Evolutionary conservation across 2,329 filamentous ascomycete species (phyloP).

Genomic region (Scedosporium dehoogii): DNA sequence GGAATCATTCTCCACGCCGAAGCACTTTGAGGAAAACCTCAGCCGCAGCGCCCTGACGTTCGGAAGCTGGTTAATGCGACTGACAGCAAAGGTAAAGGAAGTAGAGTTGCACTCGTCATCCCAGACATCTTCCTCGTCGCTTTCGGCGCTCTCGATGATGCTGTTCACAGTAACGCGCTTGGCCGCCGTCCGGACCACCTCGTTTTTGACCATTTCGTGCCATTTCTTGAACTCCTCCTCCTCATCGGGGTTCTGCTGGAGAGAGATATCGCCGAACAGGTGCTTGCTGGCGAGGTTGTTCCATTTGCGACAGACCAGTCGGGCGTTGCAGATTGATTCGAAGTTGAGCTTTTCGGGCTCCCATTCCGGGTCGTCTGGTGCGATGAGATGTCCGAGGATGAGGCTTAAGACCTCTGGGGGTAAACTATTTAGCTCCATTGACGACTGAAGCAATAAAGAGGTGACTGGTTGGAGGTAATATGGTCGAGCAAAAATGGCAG

Average conservation of each 20-base stretch:
- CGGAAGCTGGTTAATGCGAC: conserved; percentile 8
- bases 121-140: background rate
- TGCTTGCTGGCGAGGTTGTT: conserved; percentile 7
- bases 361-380: too few relatives aligned
- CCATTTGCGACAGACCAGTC: conserved; percentile 13
- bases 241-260: background rate
- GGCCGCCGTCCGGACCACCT: background rate
- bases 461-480: too few relatives aligned
- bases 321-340: conserved; percentile 6
- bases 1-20: background rate
- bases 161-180: conserved; percentile 13
- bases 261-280: conserved; percentile 7
- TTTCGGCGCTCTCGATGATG: conserved; percentile 6
- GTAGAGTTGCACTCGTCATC: background rate
- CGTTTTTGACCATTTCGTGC: background rate
- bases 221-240: conserved; percentile 6
- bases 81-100: conserved; percentile 5
- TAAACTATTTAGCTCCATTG: too few relatives aligned
- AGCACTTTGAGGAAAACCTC: conserved; percentile 2
- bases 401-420: too few relatives aligned
- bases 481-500: too few relatives aligned
- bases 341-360: too few relatives aligned
- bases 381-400: too few relatives aligned
- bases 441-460: too few relatives aligned
- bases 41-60: conserved; percentile 8